Evolutionary conservation across 2,329 filamentous ascomycete species (phyloP), one percentile per base, ranked within the genome.

Genomic region (Xylaria polymorpha): DNA sequence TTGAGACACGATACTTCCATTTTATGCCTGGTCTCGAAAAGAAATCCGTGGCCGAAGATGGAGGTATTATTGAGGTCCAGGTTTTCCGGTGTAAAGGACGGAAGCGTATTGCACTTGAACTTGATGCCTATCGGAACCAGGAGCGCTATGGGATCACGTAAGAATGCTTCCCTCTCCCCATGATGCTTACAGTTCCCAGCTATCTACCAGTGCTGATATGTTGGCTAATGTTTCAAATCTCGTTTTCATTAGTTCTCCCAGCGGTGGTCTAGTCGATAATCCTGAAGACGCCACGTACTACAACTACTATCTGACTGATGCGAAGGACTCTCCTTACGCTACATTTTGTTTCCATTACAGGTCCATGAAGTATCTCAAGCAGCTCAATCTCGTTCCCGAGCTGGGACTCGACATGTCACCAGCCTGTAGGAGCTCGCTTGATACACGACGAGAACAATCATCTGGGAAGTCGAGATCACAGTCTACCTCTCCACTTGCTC

Each of bases 301-400:
- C 72, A 81, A 87, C 70, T 90, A 84, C 78, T 77, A 81, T 51
- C 78, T 89, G 3, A 74, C 83, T 25, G 87, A 89, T 65, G 76
- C 85, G 0, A 85, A 81, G 63, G 83, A 88, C 51, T 79, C 76
- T 1, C 87, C 87, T 0, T 88, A 83, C 70, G 83, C 83, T 4
- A 83, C 82, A 0, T 89, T 89, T 68, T 81, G 81, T 32, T 87
- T 89, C 69, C 85, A 89, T 68, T 89, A 89, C 71, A 83, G 87
- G 37, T 86, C 84, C 7, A 85, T 82, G 83, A 79, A 81, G 10
- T 83, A 82, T 63, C 81, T 90, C 12, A 74, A 79, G 8, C 77
- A 81, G 39, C 79, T 88, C 10, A 85, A 85, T 62, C 77, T 89
- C 4, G 81, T 86, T 32, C 81, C 84, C 0, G 73, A 74, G 43